Conservation (phyloP, 2,329 filamentous ascomycete genomes). For the Ophiostoma piceae region DNA sequence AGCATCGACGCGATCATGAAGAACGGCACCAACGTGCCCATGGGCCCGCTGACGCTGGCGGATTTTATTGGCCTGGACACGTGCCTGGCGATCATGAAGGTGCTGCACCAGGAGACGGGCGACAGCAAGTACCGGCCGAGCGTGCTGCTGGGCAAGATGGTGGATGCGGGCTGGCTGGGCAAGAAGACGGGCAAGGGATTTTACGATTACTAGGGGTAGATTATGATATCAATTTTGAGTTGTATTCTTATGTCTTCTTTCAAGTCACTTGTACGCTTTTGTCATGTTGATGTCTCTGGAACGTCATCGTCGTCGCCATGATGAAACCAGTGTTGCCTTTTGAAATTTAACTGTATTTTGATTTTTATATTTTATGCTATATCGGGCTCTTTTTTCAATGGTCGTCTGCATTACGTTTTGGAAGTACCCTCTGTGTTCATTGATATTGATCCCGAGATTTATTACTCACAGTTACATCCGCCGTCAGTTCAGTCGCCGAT, state of each 20-base stretch:
- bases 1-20: slow-evolving; percentile 99
- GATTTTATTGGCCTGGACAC: slow-evolving; percentile 98
- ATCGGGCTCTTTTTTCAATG: background rate
- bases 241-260: background rate
- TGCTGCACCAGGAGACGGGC: slow-evolving; percentile 82
- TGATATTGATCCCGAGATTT: background rate
- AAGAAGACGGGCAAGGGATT: slow-evolving; percentile 98
- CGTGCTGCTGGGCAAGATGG: slow-evolving; percentile 86
- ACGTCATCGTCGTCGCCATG: background rate
- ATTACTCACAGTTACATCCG: background rate
- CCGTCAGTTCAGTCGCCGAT: background rate
- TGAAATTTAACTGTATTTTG: background rate
- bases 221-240: background rate
- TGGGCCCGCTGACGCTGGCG: slow-evolving; percentile 88
- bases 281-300: background rate
- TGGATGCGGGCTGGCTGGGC: slow-evolving; percentile 93
- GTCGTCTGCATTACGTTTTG: background rate
- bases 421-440: background rate
- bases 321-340: background rate
- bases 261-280: background rate
- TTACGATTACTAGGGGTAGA: slow-evolving; percentile 65
- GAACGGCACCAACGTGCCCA: slow-evolving; percentile 96
- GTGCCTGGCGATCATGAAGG: slow-evolving; percentile 94
- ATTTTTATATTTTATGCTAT: background rate
- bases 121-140: slow-evolving; percentile 94